Base-by-base conservation (phyloP, 345 rosid genomes). In the Citrus australasica region DNA sequence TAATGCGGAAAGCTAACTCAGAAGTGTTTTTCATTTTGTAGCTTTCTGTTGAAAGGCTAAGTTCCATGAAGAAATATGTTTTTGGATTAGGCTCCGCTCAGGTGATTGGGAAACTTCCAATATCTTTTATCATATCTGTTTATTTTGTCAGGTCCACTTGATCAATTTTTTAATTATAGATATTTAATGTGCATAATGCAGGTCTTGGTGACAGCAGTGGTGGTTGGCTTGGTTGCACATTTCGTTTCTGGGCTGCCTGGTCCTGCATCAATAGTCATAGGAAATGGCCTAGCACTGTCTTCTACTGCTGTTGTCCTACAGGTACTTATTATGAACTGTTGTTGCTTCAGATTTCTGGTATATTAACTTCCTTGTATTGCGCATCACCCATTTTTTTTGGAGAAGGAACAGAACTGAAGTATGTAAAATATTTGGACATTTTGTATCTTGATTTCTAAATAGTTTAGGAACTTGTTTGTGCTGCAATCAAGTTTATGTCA, bases 41-140 rank as follows among this genome's bases (percentile, higher is more conserved):
- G 99, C 97, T 96, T 51, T 95, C 99, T 78, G 99, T 96, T 87
- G 99, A 96, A 87, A 91, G 99, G 84, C 92, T 96, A 78, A 96
- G 96, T 84, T 92, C 99, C 86, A 96, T 96, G 99, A 96, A 96
- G 94, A 96, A 92, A 83, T 96, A 96, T 83, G 99, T 96, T 78
- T 96, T 96, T 75, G 99, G 99, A 78, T 84, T 95, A 80, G 99
- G 99, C 81, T 88, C 99, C 33, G 91, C 97, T 72, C 99, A 96
- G 98, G 98, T 93, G 78, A 86, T 68, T 73, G 55, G 67, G 72
- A 74, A 79, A 79, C 79, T 73, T 65, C 13, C 63, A 62, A 62
- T 78, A 78, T 13, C 66, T n/a, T 22, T 64, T 33, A 2, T 22
- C 56, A 22, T 71, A 33, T 19, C 24, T 27, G 9, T 51, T 80